Base-by-base conservation (phyloP, 148 eudicot genomes). In the Talinum fruticosum region DNA sequence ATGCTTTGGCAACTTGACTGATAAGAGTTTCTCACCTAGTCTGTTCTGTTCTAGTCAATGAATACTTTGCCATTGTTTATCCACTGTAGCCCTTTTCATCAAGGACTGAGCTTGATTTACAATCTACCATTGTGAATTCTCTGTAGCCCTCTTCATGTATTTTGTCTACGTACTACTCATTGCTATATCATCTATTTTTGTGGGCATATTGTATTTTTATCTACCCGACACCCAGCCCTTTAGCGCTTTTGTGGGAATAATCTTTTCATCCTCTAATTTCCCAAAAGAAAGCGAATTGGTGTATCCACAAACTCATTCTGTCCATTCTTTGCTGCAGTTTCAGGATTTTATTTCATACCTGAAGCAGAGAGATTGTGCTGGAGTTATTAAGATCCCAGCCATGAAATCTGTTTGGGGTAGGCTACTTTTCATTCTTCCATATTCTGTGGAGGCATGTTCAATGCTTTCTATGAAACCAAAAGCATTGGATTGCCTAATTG, bases 301-400 rank as follows among this genome's bases (percentile, higher is more conserved):
- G 13, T 68, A 57, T 37, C 54, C 8, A 47, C 41, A 32, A 21
- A 19, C 82, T 75, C 13, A 79, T 73, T 75, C 69, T 69, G 44
- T 34, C 41, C 38, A 26, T 69, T 74, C 47, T 41, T 41, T 73
- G 67, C 41, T 83, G 68, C 87, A 96, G 99, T 91, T 96, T 85
- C 99, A 91, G 80, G 97, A 93, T 79, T 96, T 93, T 67, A 84
- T 89, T 66, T 78, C 88, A n/a, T 96, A 96, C 84, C 83, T 96
- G 83, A 93, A 93, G 89, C 99, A 96, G 84, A 89, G 99, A 80
- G 97, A 91, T 73, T 96, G 95, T 85, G 97, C 92, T 8, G 99
- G 99, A 38, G 99, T 93, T 33, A 93, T 96, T 34, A 96, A 96
- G 87, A 84, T 96, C 75, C 93, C 97, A 18, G 90, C 93, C 36